A percentile compares a stretch with the other conserved stretches of the same genome.
Evolutionary conservation across 208 protist genomes (phyloP).

Genomic region (Crithidia bombi): DNA sequence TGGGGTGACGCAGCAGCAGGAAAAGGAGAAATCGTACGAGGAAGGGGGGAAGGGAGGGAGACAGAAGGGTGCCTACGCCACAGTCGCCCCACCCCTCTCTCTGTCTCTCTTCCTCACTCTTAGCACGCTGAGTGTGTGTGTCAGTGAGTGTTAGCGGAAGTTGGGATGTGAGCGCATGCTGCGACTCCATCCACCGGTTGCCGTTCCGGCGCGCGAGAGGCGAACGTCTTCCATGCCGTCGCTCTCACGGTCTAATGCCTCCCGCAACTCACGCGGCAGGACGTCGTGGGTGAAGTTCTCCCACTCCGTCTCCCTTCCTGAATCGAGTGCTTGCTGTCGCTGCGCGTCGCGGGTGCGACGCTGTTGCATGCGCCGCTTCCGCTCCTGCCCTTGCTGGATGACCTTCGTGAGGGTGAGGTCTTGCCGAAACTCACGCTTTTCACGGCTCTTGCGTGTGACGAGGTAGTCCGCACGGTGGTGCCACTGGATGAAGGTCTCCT

Average conservation of each 20-base stretch:
- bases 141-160: constrained; percentile 57
- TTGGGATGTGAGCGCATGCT: constrained; percentile 79
- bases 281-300: constrained; percentile 89
- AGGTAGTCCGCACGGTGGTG: constrained; percentile 89
- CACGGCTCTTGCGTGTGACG: constrained; percentile 82
- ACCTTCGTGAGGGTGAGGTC: constrained; percentile 85
- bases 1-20: too few relatives aligned
- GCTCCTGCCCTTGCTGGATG: constrained; percentile 83
- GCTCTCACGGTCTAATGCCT: constrained; percentile 84
- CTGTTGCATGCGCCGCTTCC: constrained; percentile 84
- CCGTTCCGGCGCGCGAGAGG: constrained; percentile 67
- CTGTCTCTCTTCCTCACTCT: too few relatives aligned
- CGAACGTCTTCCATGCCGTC: constrained; percentile 92
- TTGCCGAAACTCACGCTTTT: constrained; percentile 87
- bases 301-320: constrained; percentile 68
- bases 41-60: too few relatives aligned
- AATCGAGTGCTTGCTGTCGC: constrained; percentile 46
- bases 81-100: too few relatives aligned
- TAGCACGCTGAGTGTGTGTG: too few relatives aligned
- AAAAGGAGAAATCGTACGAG: too few relatives aligned
- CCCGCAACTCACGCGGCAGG: constrained; percentile 82
- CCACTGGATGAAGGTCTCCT: constrained; percentile 89
- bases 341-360: constrained; percentile 45
- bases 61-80: too few relatives aligned
- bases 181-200: constrained; percentile 77